These are phyloP conservation scores for Geosiphon pyriformis DNA, from an alignment of 192 early-diverging fungal species.

Conservation along the genomic window DNA sequence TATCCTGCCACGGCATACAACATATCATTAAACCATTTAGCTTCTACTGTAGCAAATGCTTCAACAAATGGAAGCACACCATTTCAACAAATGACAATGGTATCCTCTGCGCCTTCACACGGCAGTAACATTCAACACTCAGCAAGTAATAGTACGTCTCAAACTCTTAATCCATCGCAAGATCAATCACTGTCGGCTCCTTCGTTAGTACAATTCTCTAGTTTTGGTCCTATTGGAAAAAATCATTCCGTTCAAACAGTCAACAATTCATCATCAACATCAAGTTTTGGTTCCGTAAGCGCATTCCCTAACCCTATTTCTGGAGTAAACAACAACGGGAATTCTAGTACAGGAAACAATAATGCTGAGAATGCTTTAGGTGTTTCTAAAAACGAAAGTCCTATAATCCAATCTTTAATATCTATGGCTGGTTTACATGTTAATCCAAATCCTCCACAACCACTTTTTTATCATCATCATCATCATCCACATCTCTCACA, in stretches of 20 bases:
- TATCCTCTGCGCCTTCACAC: neutral
- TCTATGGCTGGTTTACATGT: conserved; percentile 18
- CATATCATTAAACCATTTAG: neutral
- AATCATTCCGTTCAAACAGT: conserved; percentile 6
- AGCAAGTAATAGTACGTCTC: neutral
- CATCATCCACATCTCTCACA: conserved; percentile 3
- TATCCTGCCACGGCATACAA: conserved; percentile 8
- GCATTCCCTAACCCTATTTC: neutral
- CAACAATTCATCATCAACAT: neutral
- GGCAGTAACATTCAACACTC: neutral
- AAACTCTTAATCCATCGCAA: neutral
- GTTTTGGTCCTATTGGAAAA: conserved; percentile 24
- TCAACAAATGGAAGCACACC: neutral
- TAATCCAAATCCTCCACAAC: conserved; percentile 14
- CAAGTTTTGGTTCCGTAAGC: conserved; percentile 4
- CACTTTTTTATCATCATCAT: conserved; percentile 13
- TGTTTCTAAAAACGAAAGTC: neutral
- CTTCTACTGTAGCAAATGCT: conserved; percentile 1
- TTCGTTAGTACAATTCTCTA: conserved; percentile 4
- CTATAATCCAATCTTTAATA: conserved; percentile 7
- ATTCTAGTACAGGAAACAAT: neutral
- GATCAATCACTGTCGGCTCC: conserved; percentile 6
- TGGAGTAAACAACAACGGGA: neutral
- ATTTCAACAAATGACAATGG: conserved; percentile 15
- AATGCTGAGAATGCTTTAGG: neutral